Conservation (phyloP, 805 yeast genomes). For the Saccharomycopsis sp. region DNA sequence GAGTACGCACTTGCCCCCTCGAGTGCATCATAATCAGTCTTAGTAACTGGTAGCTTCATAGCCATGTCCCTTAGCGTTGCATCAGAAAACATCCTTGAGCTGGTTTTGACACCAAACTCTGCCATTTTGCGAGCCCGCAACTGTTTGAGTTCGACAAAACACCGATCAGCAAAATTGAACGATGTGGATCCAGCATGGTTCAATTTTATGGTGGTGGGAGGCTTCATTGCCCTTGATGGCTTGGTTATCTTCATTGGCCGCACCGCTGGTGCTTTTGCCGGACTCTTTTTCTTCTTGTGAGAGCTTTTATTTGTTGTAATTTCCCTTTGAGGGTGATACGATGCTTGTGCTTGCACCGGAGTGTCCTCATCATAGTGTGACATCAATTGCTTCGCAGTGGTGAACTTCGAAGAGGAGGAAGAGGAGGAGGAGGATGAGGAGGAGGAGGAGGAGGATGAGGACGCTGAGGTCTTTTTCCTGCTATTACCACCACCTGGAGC, state of each 20-base stretch:
- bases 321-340: too few relatives aligned
- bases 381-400: too few relatives aligned
- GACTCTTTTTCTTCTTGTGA: not conserved
- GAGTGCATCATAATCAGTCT: constrained; percentile 36
- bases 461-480: not conserved
- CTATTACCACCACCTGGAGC: not conserved
- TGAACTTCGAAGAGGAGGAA: too few relatives aligned
- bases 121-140: constrained; percentile 36
- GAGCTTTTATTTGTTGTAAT: too few relatives aligned
- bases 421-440: not conserved
- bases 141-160: constrained; percentile 30
- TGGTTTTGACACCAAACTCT: constrained; percentile 29
- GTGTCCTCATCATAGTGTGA: too few relatives aligned
- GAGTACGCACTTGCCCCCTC: constrained; percentile 28
- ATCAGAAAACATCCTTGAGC: constrained; percentile 31
- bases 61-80: constrained; percentile 48
- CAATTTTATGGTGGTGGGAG: not conserved
- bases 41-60: constrained; percentile 40
- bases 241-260: not conserved
- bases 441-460: not conserved
- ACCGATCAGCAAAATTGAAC: constrained; percentile 25
- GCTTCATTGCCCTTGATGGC: not conserved
- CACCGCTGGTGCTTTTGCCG: not conserved
- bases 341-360: too few relatives aligned
- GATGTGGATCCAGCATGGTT: not conserved